Evolutionary conservation across 352 stramenopile genomes (phyloP), one percentile per base, ranked within the genome.

Genomic region (Peronosclerospora sorghi): DNA sequence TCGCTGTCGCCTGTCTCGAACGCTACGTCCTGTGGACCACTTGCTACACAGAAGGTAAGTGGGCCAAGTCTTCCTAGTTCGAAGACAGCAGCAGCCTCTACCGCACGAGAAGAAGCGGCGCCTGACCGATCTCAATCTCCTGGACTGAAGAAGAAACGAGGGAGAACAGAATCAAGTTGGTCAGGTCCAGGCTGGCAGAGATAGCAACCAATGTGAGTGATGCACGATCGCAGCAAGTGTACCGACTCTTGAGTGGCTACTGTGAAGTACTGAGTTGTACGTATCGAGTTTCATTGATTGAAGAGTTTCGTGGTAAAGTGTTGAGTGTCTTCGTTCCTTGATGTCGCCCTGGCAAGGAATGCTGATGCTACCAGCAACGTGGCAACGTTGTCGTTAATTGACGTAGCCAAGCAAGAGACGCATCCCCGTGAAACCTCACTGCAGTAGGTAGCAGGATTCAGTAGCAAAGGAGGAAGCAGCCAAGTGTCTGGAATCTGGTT

Each of bases 321-420:
- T 40, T 26, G 7, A 65, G n/a, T 62, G 56, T 45, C 50, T 9
- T 72, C 67, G 28, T 45, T 77, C 4, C 29, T 81, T 7, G 72
- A 80, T 45, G 66, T 85, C 20, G 68, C 72, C 19, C 71, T 68
- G 44, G 46, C 58, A 12, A 73, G 79, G 59, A 58, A 57, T 8
- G 28, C 51, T 8, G 57, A 62, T 24, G 27, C 35, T 35, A 32
- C 13, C 13, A 14, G 17, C 8, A 34, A 30, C 19, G 32, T 27
- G 9, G 21, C 36, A 21, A 50, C 38, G 7, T 32, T 72, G 12
- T 60, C 65, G 1, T 48, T 81, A 1, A 41, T 62, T 14, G 62
- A 74, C 5, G 32, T 78, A 27, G 68, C 65, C 5, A 54, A 53
- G 7, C 56, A 68, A 28, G 28, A 62, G 13, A 54, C 12, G 13